Base-by-base conservation (phyloP, 2,329 filamentous ascomycete species). In the Aspergillus latus region DNA sequence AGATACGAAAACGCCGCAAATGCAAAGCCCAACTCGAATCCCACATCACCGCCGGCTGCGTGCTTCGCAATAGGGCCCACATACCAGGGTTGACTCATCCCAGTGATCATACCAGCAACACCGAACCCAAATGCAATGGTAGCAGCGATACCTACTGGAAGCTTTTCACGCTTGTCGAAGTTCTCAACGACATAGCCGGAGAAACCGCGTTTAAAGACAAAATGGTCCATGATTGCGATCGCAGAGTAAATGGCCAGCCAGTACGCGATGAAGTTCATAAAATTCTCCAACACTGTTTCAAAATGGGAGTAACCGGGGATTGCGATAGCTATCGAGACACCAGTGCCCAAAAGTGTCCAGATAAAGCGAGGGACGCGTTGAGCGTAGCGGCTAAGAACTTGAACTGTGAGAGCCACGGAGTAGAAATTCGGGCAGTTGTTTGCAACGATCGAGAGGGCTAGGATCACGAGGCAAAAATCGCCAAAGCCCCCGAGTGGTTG, bases 401-500 rank as follows among this genome's bases (percentile, higher is more conserved):
- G 87, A 37, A 89, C 78, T 10, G 84, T 86, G 39, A 91, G 78
- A 5, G 83, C 81, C 47, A 86, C 82, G 15, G 85, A 89, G 78
- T 92, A 91, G 70, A 88, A 84, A 69, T 88, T 88, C 5, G 86
- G 86, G 68, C 83, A 87, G 74, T 89, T 89, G 75, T 87, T 88
- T 57, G 85, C 86, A 59, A 89, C 79, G 67, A 87, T 88, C 52
- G 82, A 84, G 11, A 89, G 78, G 2, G 84, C 84, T 7, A 89
- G 79, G 46, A 89, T 77, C 52, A 88, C 79, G 28, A 88, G 73
- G 69, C 88, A 90, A 78, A 90, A 89, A 67, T 88, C 81, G 60
- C 88, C 88, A 68, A 91, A 90, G 45, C 77, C 78, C 37, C 87
- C 87, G 0, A 89, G 76, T 4, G 80, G 80, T 6, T 83, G 82